A percentile compares a stretch with the other conserved stretches of the same genome.
These are phyloP conservation scores for Raffaelea deltoideospora DNA, from an alignment of 2,329 filamentous ascomycete species.

Conservation along the genomic window DNA sequence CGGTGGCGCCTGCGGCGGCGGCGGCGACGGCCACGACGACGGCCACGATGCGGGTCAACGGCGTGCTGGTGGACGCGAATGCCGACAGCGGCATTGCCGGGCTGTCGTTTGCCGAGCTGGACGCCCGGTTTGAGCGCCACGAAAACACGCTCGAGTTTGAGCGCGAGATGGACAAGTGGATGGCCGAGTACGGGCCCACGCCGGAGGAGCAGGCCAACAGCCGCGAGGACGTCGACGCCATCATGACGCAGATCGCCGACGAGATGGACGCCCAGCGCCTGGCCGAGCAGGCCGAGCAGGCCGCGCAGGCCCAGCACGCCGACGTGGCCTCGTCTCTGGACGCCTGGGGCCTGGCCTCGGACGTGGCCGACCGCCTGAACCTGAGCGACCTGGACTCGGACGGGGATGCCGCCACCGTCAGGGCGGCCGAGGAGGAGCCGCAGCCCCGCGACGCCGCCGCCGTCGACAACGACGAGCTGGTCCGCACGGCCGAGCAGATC, in stretches of 20 bases:
- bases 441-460: too few relatives aligned
- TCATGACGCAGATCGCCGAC: conserved; percentile 12
- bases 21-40: too few relatives aligned
- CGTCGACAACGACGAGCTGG: conserved; percentile 56
- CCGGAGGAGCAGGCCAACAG: conserved; percentile 5
- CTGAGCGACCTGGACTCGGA: too few relatives aligned
- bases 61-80: too few relatives aligned
- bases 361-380: too few relatives aligned
- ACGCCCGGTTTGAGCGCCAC: conserved; percentile 8
- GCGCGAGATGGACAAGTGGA: conserved; percentile 17
- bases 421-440: conserved; percentile 12
- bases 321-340: too few relatives aligned
- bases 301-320: too few relatives aligned
- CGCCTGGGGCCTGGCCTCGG: too few relatives aligned
- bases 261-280: conserved; percentile 5
- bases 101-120: conserved; percentile 8
- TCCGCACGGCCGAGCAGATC: conserved; percentile 55
- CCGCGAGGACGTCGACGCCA: conserved; percentile 10
- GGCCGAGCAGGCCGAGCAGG: neutral
- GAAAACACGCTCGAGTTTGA: conserved; percentile 11
- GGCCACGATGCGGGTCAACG: too few relatives aligned
- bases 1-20: too few relatives aligned
- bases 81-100: conserved; percentile 1
- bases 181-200: conserved; percentile 15
- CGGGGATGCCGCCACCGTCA: too few relatives aligned